A percentile compares a stretch with the other conserved stretches of the same genome.
Conservation (phyloP, 2,329 filamentous ascomycete species). For the Fonsecaea pugnacius region DNA sequence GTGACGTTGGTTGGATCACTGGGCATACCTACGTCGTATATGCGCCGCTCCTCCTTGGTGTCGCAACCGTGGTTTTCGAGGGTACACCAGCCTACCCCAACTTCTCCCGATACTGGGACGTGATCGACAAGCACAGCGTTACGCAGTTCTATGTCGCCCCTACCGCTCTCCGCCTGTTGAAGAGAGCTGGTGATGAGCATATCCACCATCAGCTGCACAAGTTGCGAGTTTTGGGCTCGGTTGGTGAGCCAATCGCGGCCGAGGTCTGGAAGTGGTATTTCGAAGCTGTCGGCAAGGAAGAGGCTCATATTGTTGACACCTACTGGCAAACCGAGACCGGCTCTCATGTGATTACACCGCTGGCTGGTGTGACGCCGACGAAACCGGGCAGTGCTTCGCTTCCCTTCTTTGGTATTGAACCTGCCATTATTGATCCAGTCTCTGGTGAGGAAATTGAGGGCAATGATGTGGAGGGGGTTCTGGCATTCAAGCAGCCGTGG, state of each 20-base stretch:
- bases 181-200: constrained; percentile 92
- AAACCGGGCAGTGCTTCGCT: constrained; percentile 96
- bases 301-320: constrained; percentile 92
- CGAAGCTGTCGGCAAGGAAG: constrained; percentile 89
- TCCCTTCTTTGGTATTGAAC: constrained; percentile 98
- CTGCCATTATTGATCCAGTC: constrained; percentile 94
- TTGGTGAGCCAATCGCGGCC: constrained; percentile 95
- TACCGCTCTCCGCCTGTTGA: constrained; percentile 87
- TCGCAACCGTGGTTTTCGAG: constrained; percentile 95
- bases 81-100: constrained; percentile 96
- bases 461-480: constrained; percentile 95
- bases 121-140: constrained; percentile 91
- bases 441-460: constrained; percentile 90
- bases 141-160: constrained; percentile 99
- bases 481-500: constrained; percentile 98
- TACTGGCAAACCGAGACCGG: constrained; percentile 99
- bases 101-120: constrained; percentile 99
- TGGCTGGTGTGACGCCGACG: constrained; percentile 90
- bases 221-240: constrained; percentile 86
- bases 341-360: constrained; percentile 90
- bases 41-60: constrained; percentile 87
- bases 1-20: constrained; percentile 98
- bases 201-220: constrained; percentile 88
- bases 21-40: constrained; percentile 99
- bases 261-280: constrained; percentile 99